Conservation (phyloP, 208 protist species). For the Strigomonas oncopelti region DNA sequence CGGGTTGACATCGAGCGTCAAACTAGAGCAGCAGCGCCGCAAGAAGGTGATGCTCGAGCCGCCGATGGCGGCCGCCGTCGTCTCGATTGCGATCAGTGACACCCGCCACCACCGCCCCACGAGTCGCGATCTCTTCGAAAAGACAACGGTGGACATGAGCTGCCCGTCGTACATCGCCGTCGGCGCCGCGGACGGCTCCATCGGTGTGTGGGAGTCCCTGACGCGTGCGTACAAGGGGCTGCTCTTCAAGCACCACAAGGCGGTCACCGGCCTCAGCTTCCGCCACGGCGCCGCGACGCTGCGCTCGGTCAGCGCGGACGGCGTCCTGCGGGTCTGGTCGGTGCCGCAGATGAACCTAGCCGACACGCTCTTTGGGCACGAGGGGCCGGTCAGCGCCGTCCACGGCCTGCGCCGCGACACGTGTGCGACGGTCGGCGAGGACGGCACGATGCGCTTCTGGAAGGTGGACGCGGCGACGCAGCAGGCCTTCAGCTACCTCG, state of each 20-base stretch:
- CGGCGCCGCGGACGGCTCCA: slow-evolving; percentile 70
- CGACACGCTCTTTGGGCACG: slow-evolving; percentile 87
- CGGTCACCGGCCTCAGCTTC: slow-evolving; percentile 84
- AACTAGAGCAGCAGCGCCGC: slow-evolving; percentile 19
- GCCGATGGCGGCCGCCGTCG: slow-evolving; percentile 46
- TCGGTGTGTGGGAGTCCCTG: slow-evolving; percentile 78
- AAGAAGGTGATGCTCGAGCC: slow-evolving; percentile 66
- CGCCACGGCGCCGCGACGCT: slow-evolving; percentile 61
- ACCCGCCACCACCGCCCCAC: slow-evolving; percentile 56
- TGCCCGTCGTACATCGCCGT: slow-evolving; percentile 81
- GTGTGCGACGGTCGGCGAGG: slow-evolving; percentile 76
- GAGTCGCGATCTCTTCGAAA: slow-evolving; percentile 72
- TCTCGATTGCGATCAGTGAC: slow-evolving; percentile 79
- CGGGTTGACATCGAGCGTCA: slow-evolving; percentile 10
- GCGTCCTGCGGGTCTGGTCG: slow-evolving; percentile 84
- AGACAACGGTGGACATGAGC: slow-evolving; percentile 71
- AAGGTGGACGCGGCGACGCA: slow-evolving; percentile 85
- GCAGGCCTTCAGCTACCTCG: slow-evolving; percentile 55
- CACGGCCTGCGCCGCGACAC: slow-evolving; percentile 66
- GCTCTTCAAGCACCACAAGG: slow-evolving; percentile 78
- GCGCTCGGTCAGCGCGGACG: slow-evolving; percentile 70
- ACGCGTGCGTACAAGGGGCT: slow-evolving; percentile 62
- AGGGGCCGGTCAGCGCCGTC: slow-evolving; percentile 53
- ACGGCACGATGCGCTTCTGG: slow-evolving; percentile 88
- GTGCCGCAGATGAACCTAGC: slow-evolving; percentile 80